Evolutionary conservation across 1,284 basidiomycete genomes (phyloP).

Genomic region (Ganoderma leucocontextum): DNA sequence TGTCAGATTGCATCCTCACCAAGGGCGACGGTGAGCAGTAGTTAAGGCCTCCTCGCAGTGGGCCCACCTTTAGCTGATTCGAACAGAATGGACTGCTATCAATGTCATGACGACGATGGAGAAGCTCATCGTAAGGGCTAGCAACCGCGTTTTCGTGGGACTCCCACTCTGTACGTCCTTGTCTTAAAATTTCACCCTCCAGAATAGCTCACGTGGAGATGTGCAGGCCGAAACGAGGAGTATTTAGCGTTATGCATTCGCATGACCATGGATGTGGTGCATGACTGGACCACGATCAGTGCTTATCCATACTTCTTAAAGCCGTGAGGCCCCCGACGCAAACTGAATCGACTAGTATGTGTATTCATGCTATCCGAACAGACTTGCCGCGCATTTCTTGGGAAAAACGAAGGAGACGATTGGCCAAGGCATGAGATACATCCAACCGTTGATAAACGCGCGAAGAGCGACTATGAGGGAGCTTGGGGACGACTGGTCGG

Average conservation of each 20-base stretch:
- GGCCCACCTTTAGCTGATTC: not conserved
- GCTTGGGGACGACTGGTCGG: slow-evolving; percentile 40
- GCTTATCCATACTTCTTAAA: slow-evolving; percentile 41
- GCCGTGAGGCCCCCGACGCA: slow-evolving; percentile 35
- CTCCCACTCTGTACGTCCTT: slow-evolving; percentile 35
- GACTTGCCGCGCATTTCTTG: not conserved
- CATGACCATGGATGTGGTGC: slow-evolving; percentile 14
- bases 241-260: slow-evolving; percentile 32
- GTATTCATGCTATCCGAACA: not conserved
- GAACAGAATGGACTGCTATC: slow-evolving; percentile 35
- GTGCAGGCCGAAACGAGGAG: slow-evolving; percentile 33
- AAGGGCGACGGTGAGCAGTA: slow-evolving; percentile 31
- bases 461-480: slow-evolving; percentile 24
- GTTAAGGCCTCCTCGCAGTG: no score
- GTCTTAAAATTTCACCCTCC: no score
- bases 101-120: slow-evolving; percentile 27
- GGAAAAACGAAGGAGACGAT: slow-evolving; percentile 7
- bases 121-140: slow-evolving; percentile 36
- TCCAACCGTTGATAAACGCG: slow-evolving; percentile 34
- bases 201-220: not conserved
- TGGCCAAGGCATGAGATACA: not conserved
- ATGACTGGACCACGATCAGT: slow-evolving; percentile 20
- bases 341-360: no score
- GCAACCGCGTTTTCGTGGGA: slow-evolving; percentile 42
- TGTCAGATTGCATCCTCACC: slow-evolving; percentile 30